A percentile compares a stretch with the other conserved stretches of the same genome.
Conservation (phyloP, 805 yeast genomes). For the Yueomyces sp. region DNA sequence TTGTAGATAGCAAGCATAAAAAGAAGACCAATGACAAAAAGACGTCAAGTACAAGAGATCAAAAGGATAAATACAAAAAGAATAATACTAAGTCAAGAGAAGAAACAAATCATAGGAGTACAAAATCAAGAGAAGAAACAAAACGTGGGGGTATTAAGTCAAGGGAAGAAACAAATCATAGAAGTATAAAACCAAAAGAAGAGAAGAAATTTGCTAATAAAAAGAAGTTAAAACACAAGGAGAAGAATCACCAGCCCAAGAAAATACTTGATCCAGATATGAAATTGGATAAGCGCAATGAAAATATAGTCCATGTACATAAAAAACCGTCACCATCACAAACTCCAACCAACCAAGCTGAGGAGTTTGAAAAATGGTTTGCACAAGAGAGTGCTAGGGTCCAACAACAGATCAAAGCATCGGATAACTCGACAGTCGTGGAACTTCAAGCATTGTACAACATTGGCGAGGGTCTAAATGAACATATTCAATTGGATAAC, state of each 20-base stretch:
- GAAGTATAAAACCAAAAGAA: neutral
- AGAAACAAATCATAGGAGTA: too few species aligned
- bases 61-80: too few species aligned
- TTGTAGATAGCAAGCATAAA: too few species aligned
- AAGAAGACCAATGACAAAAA: too few species aligned
- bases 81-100: too few species aligned
- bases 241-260: neutral
- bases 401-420: constrained; percentile 26
- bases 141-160: too few species aligned
- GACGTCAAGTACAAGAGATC: too few species aligned
- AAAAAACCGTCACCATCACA: constrained; percentile 32
- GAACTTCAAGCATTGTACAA: neutral
- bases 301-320: neutral
- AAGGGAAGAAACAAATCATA: too few species aligned
- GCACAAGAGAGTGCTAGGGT: constrained; percentile 58
- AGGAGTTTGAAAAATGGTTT: constrained; percentile 85
- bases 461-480: neutral
- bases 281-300: neutral
- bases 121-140: too few species aligned
- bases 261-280: neutral
- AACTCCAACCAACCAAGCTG: constrained; percentile 63
- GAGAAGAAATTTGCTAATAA: neutral
- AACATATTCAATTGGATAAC: neutral
- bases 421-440: neutral
- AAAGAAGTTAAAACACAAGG: neutral